These are phyloP conservation scores for Hypoxylon fragiforme DNA, from an alignment of 495 filamentous ascomycete species.

Conservation along the genomic window DNA sequence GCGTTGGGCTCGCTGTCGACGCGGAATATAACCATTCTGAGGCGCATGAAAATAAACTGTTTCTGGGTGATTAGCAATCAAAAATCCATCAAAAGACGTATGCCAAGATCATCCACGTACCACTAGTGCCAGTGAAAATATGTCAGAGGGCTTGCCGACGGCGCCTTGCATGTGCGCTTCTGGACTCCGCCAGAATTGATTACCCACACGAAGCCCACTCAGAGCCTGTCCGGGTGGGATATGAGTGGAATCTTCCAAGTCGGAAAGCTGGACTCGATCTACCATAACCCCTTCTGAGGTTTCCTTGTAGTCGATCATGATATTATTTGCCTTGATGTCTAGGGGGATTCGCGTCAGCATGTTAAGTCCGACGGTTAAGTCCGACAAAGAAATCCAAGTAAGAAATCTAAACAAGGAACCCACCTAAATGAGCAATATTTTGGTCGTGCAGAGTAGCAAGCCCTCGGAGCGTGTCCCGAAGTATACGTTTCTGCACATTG, in stretches of 20 bases:
- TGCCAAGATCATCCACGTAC: slow-evolving; percentile 35
- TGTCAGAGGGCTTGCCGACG: slow-evolving; percentile 41
- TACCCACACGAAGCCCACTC: slow-evolving; percentile 38
- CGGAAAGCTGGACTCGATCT: slow-evolving; percentile 44
- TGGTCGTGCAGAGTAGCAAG: slow-evolving; percentile 51
- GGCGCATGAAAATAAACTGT: slow-evolving; percentile 40
- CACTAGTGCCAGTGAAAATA: slow-evolving; percentile 43
- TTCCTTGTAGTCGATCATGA: slow-evolving; percentile 41
- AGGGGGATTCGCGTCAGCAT: slow-evolving; percentile 1
- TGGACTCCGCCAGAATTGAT: slow-evolving; percentile 46
- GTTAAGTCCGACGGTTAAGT: slow-evolving; percentile 10
- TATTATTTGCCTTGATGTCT: slow-evolving; percentile 48
- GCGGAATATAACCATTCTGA: slow-evolving; percentile 49
- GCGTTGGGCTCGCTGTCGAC: slow-evolving; percentile 48
- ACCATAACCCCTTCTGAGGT: slow-evolving; percentile 38
- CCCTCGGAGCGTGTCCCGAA: slow-evolving; percentile 48
- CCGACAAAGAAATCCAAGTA: slow-evolving; percentile 14
- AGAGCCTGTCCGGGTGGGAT: slow-evolving; percentile 42
- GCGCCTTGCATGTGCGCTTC: slow-evolving; percentile 40
- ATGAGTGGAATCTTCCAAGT: slow-evolving; percentile 52
- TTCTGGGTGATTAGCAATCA: slow-evolving; percentile 14
- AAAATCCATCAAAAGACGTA: neutral
- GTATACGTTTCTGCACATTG: slow-evolving; percentile 45
- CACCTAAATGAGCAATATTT: slow-evolving; percentile 54
- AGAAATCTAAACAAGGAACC: neutral